Evolutionary conservation across 495 filamentous ascomycete species (phyloP), one percentile per base, ranked within the genome.

Genomic region (Penicillium ucsense): DNA sequence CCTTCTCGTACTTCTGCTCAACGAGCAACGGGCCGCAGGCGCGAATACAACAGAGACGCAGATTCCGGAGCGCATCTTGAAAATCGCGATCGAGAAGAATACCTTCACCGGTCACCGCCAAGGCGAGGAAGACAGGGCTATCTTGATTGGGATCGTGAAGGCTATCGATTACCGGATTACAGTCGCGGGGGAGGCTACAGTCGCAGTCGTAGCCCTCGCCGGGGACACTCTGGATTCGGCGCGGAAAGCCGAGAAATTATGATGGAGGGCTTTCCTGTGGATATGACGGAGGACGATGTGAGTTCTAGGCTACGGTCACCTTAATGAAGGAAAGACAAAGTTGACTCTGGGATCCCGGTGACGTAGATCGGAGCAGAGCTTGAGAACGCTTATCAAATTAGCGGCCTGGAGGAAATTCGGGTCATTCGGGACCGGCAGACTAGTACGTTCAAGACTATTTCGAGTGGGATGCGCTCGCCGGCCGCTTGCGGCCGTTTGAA

Each of bases 401-500:
- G 75, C 30, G 73, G 68, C 9, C 60, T 85, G 45, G 79, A 83
- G 47, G 80, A 83, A 52, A 68, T 86, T 37, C 70, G 79, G 8
- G 68, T 86, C 11, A 85, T 86, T 58, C 76, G 80, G 38, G 80
- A 85, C 50, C 74, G 79, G 38, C 73, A 82, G 51, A 84, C 81
- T 7, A 82, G 82, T 84, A 65, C 47, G 73, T 61, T 34, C 29
- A 20, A 20, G 20, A 20, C 20, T 20, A 20, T 20, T 20, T 20
- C 20, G 20, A 20, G 20, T 20, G 20, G 20, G 20, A 20, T 20
- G 20, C 20, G 20, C 20, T 20, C 20, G 20, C 20, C 20, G 20
- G 20, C 20, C 2, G 20, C 20, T 20, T 20, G 20, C 20, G 20
- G 20, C 20, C 20, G 20, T 20, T 20, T 20, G 20, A 20, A 20